Base-by-base conservation (phyloP, 345 rosid genomes). In the Gynandropsis gynandra region DNA sequence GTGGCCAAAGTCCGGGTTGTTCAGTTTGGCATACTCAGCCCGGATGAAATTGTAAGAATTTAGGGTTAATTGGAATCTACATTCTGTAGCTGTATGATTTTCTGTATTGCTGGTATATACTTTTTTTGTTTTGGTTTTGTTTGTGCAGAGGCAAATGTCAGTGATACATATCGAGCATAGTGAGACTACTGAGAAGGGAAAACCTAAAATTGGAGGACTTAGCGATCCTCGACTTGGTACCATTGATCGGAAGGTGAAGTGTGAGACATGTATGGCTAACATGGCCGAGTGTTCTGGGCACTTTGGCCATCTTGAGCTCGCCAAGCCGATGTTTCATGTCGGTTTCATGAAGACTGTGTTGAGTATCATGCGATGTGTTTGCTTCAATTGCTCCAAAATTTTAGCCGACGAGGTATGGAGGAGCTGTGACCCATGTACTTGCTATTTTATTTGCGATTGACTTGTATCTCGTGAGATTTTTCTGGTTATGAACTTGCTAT, bases 231-330 rank as follows among this genome's bases (percentile, higher is more conserved):
- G 95, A 12, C 78, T 90, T 0, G 98, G 96, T 17, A 90, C 98
- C 0, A 90, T 90, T 51, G 98, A 90, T 49, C 71, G 96, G 62
- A 90, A 90, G 63, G 57, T 77, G 72, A 87, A 87, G 78, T 87
- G 96, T 4, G 98, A 87, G 51, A 90, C 95, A 5, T 90, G 98
- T 56, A 77, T 83, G 5, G 98, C 95, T 0, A 87, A 76, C 62
- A 87, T 90, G 98, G 98, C 95, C 0, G 98, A 87, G 61, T 90
- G 98, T 42, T 89, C 96, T 0, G 98, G 98, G 4, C 98, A 90
- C 63, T 90, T 90, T 62, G 98, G 98, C 33, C 95, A 87, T 60
- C 72, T 90, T 46, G 98, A 90, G 82, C 89, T 90, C 4, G 98
- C 98, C 1, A 90, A 90, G 79, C 96, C 98, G 0, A 84, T 90